phyloP scores from a whole-genome alignment of 495 filamentous ascomycete genomes.

The Tetracladium setigerum region DNA sequence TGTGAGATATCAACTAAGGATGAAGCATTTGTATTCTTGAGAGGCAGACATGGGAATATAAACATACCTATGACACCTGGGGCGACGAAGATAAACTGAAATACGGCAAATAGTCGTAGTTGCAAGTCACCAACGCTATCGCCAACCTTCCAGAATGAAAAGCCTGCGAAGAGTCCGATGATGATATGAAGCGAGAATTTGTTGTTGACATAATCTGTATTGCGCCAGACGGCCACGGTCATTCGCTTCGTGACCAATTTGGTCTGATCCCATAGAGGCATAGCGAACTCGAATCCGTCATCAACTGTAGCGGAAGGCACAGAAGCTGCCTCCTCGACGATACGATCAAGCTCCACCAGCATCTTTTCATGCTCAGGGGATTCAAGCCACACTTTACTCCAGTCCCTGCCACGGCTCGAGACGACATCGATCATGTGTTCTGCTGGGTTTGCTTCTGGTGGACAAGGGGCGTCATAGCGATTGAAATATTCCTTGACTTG shows the following conservation, averaged over 20 bases:
- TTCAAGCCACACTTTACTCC: conserved; percentile 39
- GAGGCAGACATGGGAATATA: no score
- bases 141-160: conserved; percentile 35
- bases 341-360: conserved; percentile 38
- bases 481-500: conserved; percentile 38
- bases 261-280: conserved; percentile 27
- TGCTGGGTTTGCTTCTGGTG: conserved; percentile 46
- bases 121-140: conserved; percentile 27
- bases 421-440: conserved; percentile 49
- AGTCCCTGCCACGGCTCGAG: conserved; percentile 33
- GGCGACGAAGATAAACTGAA: conserved; percentile 30
- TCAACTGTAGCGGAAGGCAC: conserved; percentile 18
- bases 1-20: no score
- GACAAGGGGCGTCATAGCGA: conserved; percentile 41
- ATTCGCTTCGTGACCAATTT: conserved; percentile 29
- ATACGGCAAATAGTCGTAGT: conserved; percentile 29
- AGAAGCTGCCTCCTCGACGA: conserved; percentile 23
- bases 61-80: conserved; percentile 19
- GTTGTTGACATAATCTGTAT: conserved; percentile 36
- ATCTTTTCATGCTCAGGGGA: conserved; percentile 31
- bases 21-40: no score
- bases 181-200: conserved; percentile 34
- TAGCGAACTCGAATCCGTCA: conserved; percentile 41
- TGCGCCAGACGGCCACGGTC: conserved; percentile 30
- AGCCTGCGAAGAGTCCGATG: conserved; percentile 47